Evolutionary conservation across 805 yeast species (phyloP).

Genomic region (Candida corydali): DNA sequence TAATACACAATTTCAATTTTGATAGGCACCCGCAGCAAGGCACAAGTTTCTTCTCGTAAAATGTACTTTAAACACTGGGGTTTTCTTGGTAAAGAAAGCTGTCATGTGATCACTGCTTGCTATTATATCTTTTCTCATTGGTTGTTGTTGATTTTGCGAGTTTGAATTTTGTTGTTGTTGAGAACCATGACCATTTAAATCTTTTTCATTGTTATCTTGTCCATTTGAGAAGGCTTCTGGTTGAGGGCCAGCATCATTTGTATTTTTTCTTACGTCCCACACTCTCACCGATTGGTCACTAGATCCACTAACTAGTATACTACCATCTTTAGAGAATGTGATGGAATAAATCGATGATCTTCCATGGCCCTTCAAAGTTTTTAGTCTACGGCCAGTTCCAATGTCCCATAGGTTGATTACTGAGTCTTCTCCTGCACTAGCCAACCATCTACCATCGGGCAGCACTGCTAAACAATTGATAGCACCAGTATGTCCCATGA

Average conservation of each 20-base stretch:
- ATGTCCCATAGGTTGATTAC: constrained; percentile 90
- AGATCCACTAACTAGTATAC: constrained; percentile 85
- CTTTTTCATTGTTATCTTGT: constrained; percentile 7
- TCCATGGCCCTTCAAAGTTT: constrained; percentile 95
- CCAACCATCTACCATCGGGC: constrained; percentile 96
- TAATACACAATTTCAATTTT: no score
- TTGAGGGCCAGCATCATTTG: constrained; percentile 70
- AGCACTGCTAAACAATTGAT: constrained; percentile 82
- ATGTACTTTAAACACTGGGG: constrained; percentile 90
- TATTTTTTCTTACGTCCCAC: constrained; percentile 90
- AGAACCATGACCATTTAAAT: not conserved
- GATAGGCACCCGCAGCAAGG: constrained; percentile 86
- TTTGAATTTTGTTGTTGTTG: not conserved
- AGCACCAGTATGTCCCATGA: constrained; percentile 90
- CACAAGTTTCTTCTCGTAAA: constrained; percentile 89
- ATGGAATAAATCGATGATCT: constrained; percentile 79
- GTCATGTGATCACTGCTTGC: constrained; percentile 90
- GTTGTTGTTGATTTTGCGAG: not conserved
- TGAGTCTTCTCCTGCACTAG: constrained; percentile 92
- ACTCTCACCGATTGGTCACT: constrained; percentile 91
- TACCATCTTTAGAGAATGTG: constrained; percentile 82
- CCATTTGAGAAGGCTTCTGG: constrained; percentile 60
- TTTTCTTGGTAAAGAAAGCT: constrained; percentile 87
- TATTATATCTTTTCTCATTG: constrained; percentile 56
- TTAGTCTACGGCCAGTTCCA: constrained; percentile 83